phyloP scores from a whole-genome alignment of 148 eudicot genomes.

The Salicornia ramosissima region DNA sequence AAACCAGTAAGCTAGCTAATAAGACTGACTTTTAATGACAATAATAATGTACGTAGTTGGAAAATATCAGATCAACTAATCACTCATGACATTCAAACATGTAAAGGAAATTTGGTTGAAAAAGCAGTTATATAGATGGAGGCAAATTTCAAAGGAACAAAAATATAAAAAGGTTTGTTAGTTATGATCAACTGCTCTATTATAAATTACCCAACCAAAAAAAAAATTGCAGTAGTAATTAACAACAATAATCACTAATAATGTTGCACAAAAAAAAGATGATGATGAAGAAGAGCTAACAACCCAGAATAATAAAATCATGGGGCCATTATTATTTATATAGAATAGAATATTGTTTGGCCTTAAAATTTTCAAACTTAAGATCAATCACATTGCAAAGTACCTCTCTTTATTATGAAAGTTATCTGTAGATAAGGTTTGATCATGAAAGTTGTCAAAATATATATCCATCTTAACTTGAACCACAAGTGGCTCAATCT shows the following conservation, averaged over 20 bases:
- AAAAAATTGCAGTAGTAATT: background rate
- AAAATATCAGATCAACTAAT: no score
- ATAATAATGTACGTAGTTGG: no score
- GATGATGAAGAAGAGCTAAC: background rate
- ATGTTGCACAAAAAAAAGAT: background rate
- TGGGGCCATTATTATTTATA: no score
- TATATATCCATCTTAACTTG: constrained; percentile 12
- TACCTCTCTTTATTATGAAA: constrained; percentile 18
- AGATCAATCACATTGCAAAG: constrained; percentile 24
- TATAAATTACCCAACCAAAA: constrained; percentile 1
- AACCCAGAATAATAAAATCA: constrained; percentile 5
- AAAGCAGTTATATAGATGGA: background rate
- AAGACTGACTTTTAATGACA: no score
- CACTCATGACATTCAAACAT: no score
- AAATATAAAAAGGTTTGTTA: no score
- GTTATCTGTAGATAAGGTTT: constrained; percentile 23
- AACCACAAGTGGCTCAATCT: constrained; percentile 45
- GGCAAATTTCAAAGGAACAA: background rate
- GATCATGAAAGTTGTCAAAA: constrained; percentile 20
- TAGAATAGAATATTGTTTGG: background rate
- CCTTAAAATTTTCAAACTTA: constrained; percentile 18
- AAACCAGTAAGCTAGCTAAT: no score
- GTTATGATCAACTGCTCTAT: background rate
- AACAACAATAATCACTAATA: background rate
- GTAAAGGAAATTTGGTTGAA: no score